Conservation (phyloP, 345 rosid species). For the Hevea brasiliensis region DNA sequence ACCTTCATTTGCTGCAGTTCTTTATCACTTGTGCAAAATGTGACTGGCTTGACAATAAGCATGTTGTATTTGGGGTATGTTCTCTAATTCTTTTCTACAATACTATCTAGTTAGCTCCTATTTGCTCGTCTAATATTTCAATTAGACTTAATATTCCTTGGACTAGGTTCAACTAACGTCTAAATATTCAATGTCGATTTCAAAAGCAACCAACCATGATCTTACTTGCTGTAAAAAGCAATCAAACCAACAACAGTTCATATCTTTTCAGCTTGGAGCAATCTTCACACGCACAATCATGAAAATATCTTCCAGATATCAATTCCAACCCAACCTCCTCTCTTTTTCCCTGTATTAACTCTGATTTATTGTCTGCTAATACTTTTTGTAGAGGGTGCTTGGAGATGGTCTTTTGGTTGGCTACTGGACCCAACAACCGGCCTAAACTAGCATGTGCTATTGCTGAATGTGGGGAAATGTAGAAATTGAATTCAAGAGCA, state of each 20-base stretch:
- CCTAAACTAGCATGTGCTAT: constrained; percentile 77
- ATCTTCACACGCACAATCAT: neutral
- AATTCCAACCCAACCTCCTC: no score
- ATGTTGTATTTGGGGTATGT: constrained; percentile 96
- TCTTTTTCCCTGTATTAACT: neutral
- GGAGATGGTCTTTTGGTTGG: constrained; percentile 88
- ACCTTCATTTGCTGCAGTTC: constrained; percentile 58
- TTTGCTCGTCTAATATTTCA: neutral
- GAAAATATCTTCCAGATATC: neutral
- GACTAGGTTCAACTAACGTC: neutral
- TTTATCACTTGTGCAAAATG: constrained; percentile 93
- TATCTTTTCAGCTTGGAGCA: neutral
- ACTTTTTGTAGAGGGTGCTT: constrained; percentile 62
- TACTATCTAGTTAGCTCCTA: neutral
- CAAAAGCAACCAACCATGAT: neutral
- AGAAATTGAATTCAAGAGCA: neutral
- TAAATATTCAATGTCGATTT: neutral
- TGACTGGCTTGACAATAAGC: constrained; percentile 98
- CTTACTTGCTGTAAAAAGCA: neutral
- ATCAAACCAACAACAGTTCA: neutral
- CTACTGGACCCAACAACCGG: constrained; percentile 84
- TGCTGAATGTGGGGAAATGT: constrained; percentile 98
- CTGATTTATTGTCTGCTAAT: neutral
- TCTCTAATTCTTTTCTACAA: constrained; percentile 2
- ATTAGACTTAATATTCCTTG: neutral